Evolutionary conservation across 139 green algal genomes (phyloP).

Genomic region (Pycnococcus provasolii): DNA sequence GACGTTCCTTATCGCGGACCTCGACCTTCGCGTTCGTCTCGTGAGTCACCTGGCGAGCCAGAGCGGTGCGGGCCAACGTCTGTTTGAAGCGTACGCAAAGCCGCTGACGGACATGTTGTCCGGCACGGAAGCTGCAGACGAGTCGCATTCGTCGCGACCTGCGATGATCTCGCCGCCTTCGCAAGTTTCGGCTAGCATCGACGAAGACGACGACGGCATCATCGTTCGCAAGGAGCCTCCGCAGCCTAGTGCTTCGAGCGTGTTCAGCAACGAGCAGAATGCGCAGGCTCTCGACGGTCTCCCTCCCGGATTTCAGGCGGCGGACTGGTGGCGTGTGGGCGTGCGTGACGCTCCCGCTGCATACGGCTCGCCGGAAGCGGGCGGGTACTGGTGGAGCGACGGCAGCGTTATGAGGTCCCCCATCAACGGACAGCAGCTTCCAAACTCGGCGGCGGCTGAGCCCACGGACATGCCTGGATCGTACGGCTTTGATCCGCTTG

Average conservation of each 20-base stretch:
- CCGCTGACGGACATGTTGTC: background rate
- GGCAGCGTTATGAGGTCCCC: too few relatives aligned
- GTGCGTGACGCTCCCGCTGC: background rate
- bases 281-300: background rate
- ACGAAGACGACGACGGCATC: background rate
- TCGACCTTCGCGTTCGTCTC: constrained; percentile 61
- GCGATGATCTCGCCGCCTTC: too few relatives aligned
- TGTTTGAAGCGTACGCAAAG: constrained; percentile 8
- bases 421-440: too few relatives aligned
- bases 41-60: constrained; percentile 60
- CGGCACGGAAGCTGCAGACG: background rate
- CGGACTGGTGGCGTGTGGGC: constrained; percentile 17
- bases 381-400: too few relatives aligned
- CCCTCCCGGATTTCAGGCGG: constrained; percentile 1
- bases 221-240: background rate
- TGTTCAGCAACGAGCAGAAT: background rate
- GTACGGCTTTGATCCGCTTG: constrained; percentile 20
- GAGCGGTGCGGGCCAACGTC: constrained; percentile 2
- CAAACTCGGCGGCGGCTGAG: too few relatives aligned
- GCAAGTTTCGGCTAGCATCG: too few relatives aligned
- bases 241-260: background rate
- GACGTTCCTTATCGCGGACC: constrained; percentile 67
- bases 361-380: too few relatives aligned
- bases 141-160: too few relatives aligned
- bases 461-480: too few relatives aligned